These are phyloP conservation scores for Trichopus zeylanicus DNA, from an alignment of 116 monocot genomes.

Conservation along the genomic window DNA sequence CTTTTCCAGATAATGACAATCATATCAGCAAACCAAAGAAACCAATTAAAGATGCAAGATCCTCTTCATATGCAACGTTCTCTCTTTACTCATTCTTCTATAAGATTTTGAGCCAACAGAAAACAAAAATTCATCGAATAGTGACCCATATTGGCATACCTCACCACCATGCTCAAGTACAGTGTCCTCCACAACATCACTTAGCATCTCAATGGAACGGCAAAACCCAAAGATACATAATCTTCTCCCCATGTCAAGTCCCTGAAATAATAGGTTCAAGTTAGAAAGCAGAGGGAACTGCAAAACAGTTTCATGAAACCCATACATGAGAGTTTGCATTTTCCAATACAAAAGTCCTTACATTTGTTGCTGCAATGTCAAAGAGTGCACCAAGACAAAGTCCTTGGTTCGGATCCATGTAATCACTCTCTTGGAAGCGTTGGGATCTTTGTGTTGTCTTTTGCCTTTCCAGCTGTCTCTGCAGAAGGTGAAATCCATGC, in stretches of 20 bases:
- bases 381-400: constrained; percentile 95
- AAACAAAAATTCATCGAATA: not conserved
- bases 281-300: not conserved
- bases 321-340: not conserved
- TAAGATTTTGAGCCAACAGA: not conserved
- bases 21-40: too few relatives aligned
- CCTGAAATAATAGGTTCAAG: constrained; percentile 27
- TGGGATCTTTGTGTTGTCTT: constrained; percentile 39
- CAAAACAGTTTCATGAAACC: not conserved
- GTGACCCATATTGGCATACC: constrained; percentile 21
- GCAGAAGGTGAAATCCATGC: not conserved
- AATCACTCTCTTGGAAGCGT: constrained; percentile 76
- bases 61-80: too few relatives aligned
- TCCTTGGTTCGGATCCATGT: constrained; percentile 92
- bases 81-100: not conserved
- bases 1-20: too few relatives aligned
- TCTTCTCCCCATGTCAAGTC: constrained; percentile 83
- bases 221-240: constrained; percentile 96
- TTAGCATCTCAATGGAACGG: constrained; percentile 95
- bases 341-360: constrained; percentile 11
- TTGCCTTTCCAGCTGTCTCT: constrained; percentile 44
- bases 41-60: too few relatives aligned
- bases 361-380: constrained; percentile 92
- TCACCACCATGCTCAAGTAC: constrained; percentile 94
- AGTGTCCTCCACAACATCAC: constrained; percentile 89